A percentile compares a stretch with the other conserved stretches of the same genome.
Conservation (phyloP, 345 rosid genomes). For the Hevea brasiliensis region DNA sequence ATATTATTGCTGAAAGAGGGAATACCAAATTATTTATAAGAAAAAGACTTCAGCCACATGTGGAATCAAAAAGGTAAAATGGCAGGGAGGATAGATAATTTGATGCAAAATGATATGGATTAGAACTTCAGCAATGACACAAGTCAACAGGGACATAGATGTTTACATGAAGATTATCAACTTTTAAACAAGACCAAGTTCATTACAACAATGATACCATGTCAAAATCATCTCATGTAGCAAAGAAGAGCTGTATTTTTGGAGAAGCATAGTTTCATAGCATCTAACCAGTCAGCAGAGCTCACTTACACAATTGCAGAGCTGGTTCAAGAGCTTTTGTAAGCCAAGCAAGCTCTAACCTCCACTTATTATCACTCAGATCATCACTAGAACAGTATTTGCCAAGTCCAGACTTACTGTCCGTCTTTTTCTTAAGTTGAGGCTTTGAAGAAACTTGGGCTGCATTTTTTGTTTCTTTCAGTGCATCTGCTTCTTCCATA, state of each 20-base stretch:
- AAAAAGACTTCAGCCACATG: background rate
- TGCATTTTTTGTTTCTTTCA: conserved; percentile 28
- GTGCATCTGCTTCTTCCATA: conserved; percentile 25
- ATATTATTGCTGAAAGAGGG: background rate
- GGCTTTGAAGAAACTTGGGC: conserved; percentile 32
- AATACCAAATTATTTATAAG: background rate
- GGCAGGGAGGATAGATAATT: background rate
- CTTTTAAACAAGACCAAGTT: conserved; percentile 2
- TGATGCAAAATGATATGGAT: background rate
- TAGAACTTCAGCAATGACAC: background rate
- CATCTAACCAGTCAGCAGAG: conserved; percentile 66
- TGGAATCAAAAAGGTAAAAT: too few relatives aligned
- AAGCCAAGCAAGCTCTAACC: conserved; percentile 74
- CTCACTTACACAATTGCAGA: conserved; percentile 69
- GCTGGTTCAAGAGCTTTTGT: conserved; percentile 79
- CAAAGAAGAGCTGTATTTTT: background rate
- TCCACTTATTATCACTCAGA: conserved; percentile 57
- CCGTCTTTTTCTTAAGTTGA: conserved; percentile 25
- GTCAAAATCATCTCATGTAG: background rate
- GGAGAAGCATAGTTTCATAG: background rate
- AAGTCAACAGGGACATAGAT: background rate
- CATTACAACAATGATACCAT: conserved; percentile 3
- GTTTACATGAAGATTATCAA: background rate
- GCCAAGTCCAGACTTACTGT: conserved; percentile 26
- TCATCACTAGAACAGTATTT: conserved; percentile 51